Evolutionary conservation across 441 rosid genomes (phyloP).

Genomic region (Eutrema salsugineum): DNA sequence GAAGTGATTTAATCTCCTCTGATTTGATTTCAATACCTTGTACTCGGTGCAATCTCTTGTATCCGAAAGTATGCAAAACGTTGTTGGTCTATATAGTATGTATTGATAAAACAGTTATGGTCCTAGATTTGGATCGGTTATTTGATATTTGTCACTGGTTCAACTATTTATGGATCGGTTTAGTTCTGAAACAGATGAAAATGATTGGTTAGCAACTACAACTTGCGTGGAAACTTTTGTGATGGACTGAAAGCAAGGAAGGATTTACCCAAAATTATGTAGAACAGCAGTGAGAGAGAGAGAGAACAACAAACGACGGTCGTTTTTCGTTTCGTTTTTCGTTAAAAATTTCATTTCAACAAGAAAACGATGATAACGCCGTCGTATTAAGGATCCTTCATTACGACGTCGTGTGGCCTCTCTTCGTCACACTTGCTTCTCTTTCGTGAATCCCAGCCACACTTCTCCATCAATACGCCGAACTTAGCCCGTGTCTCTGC

Average conservation of each 20-base stretch:
- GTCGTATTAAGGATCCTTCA: background rate
- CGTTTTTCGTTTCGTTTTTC: too few species aligned
- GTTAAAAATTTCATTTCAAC: too few species aligned
- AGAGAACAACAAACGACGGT: background rate
- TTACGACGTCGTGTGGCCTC: conserved; percentile 6
- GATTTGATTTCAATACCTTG: background rate
- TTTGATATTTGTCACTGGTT: background rate
- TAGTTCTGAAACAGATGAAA: background rate
- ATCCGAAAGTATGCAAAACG: background rate
- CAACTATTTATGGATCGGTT: background rate
- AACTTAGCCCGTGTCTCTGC: background rate
- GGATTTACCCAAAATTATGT: background rate
- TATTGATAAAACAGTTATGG: background rate
- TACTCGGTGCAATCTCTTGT: background rate
- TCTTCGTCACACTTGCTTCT: background rate
- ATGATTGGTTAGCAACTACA: background rate
- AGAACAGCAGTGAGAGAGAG: too few species aligned
- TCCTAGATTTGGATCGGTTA: background rate
- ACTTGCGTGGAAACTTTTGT: too few species aligned
- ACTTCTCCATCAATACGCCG: conserved; percentile 9
- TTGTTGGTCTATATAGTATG: background rate
- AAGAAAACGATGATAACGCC: background rate
- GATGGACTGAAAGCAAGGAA: background rate
- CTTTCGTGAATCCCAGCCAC: conserved; percentile 22
- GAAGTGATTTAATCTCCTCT: conserved; percentile 25